phyloP scores from a whole-genome alignment of 768 basidiomycete genomes.

The Tylopilus sp. region DNA sequence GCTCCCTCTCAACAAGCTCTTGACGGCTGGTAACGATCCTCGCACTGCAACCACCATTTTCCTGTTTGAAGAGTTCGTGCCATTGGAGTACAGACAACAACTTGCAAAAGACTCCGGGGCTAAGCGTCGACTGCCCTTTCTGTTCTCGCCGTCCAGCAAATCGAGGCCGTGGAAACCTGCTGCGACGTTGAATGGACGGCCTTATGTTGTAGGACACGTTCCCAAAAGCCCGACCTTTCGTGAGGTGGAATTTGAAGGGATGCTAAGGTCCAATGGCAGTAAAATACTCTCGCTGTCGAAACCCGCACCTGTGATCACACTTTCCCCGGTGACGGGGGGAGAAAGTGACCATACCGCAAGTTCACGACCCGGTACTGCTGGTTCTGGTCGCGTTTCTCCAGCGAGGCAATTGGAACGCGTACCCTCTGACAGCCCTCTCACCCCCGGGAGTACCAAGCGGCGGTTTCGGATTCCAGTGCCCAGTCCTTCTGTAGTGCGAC shows the following conservation, averaged over 20 bases:
- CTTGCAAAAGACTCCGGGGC: conserved; percentile 52
- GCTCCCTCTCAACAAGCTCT: conserved; percentile 42
- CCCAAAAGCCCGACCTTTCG: conserved; percentile 49
- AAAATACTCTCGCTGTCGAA: conserved; percentile 38
- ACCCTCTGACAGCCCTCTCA: conserved; percentile 28
- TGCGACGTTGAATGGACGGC: conserved; percentile 75
- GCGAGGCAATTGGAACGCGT: conserved; percentile 25
- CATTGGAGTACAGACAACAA: conserved; percentile 79
- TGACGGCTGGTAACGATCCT: conserved; percentile 47
- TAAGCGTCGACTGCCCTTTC: conserved; percentile 63
- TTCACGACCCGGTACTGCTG: conserved; percentile 24
- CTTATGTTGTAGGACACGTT: conserved; percentile 63
- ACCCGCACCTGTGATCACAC: conserved; percentile 18
- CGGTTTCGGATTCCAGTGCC: conserved; percentile 63
- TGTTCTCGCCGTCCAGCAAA: conserved; percentile 52
- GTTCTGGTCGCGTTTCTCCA: conserved; percentile 15
- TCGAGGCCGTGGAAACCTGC: conserved; percentile 73
- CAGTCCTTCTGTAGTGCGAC: conserved; percentile 49
- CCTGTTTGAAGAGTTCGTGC: conserved; percentile 93
- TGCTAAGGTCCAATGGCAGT: conserved; percentile 54
- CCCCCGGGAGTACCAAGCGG: conserved; percentile 33
- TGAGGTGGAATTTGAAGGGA: conserved; percentile 78
- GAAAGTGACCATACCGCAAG: conserved; percentile 30
- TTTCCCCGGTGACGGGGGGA: conserved; percentile 24
- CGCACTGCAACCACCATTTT: conserved; percentile 71